These are phyloP conservation scores for Capsicum pubescens DNA, from an alignment of 257 asterid species.

Conservation along the genomic window DNA sequence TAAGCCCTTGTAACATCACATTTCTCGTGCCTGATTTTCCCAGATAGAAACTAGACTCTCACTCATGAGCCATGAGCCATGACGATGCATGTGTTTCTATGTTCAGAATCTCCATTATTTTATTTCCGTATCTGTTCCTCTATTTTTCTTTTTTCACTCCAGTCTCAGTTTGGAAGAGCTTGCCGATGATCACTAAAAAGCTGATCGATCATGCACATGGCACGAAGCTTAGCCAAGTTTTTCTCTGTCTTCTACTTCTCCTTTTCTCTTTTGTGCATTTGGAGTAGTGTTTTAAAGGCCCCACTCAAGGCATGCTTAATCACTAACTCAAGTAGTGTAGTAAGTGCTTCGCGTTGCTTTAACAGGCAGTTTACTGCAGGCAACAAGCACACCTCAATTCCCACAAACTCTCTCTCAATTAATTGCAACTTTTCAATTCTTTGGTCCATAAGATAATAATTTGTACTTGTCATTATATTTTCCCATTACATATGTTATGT, in stretches of 20 bases:
- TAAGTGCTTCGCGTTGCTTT: neutral
- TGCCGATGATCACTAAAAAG: neutral
- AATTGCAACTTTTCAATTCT: neutral
- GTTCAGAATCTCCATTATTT: neutral
- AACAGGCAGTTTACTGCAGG: neutral
- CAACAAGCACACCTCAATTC: neutral
- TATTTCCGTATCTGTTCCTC: neutral
- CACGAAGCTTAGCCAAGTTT: neutral
- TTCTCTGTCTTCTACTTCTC: neutral
- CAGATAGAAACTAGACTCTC: constrained; percentile 2
- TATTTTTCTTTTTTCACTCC: neutral
- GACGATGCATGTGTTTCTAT: neutral
- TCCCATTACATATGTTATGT: neutral
- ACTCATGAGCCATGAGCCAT: neutral
- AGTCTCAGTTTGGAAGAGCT: neutral
- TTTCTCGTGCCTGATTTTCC: neutral
- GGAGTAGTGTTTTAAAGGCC: neutral
- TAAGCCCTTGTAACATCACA: neutral
- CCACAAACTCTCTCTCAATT: neutral
- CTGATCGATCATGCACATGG: neutral
- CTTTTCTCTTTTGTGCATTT: neutral
- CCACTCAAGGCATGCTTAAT: neutral
- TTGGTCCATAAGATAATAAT: neutral
- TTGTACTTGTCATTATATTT: neutral
- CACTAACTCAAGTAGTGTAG: neutral